Conservation (phyloP, 208 protist species). For the Naegleria lovaniensis region DNA sequence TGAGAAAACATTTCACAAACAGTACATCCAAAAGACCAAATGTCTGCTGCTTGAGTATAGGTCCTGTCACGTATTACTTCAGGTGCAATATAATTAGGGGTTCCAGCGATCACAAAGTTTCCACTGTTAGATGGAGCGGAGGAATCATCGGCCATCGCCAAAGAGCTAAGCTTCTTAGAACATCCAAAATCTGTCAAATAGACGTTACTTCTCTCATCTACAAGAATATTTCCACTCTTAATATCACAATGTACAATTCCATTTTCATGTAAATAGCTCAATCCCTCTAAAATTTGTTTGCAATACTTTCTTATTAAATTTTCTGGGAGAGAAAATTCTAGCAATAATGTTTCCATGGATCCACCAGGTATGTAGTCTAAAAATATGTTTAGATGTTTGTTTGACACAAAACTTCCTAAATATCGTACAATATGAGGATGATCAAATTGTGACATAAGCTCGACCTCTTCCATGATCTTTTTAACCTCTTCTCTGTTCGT, state of each 20-base stretch:
- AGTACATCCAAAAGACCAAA: slow-evolving; percentile 75
- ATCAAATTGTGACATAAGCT: slow-evolving; percentile 59
- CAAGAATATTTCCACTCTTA: slow-evolving; percentile 73
- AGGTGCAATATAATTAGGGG: slow-evolving; percentile 39
- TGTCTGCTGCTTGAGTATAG: slow-evolving; percentile 63
- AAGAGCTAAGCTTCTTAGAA: slow-evolving; percentile 53
- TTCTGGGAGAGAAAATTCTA: slow-evolving; percentile 69
- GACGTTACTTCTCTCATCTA: slow-evolving; percentile 64
- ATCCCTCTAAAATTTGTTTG: slow-evolving; percentile 67
- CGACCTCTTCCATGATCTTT: slow-evolving; percentile 60
- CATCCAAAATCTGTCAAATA: slow-evolving; percentile 85
- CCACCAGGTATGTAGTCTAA: slow-evolving; percentile 79
- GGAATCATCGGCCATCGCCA: not conserved
- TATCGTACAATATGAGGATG: slow-evolving; percentile 71
- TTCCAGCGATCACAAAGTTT: slow-evolving; percentile 13
- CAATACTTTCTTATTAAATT: slow-evolving; percentile 72
- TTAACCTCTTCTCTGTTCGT: slow-evolving; percentile 27
- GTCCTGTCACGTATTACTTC: slow-evolving; percentile 54
- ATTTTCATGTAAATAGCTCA: slow-evolving; percentile 63
- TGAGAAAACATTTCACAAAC: slow-evolving; percentile 78
- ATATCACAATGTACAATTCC: slow-evolving; percentile 70
- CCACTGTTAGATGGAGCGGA: not conserved
- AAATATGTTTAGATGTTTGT: slow-evolving; percentile 62
- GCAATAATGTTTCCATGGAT: slow-evolving; percentile 66
- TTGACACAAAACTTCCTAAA: slow-evolving; percentile 57